Evolutionary conservation across 805 yeast genomes (phyloP).

Genomic region (Saccharomycodes ludwigii): DNA sequence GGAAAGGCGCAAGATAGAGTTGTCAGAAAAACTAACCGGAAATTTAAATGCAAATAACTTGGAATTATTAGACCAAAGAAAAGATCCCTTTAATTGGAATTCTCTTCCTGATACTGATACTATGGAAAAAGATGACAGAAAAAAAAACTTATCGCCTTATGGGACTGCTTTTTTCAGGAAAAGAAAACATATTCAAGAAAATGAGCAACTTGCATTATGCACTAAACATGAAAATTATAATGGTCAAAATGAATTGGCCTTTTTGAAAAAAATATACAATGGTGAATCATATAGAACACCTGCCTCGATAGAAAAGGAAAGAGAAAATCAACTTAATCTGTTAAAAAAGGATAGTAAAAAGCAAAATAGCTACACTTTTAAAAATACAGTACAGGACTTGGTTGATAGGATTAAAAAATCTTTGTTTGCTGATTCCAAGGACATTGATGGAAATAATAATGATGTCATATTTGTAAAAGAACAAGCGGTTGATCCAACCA

Average conservation of each 20-base stretch:
- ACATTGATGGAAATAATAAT: conserved; percentile 1
- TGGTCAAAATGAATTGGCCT: conserved; percentile 17
- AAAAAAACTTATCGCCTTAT: conserved; percentile 16
- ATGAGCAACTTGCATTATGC: conserved; percentile 1
- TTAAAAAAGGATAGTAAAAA: conserved; percentile 12
- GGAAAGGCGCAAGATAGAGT: conserved; percentile 5
- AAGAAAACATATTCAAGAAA: conserved; percentile 6
- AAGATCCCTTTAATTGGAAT: conserved; percentile 22
- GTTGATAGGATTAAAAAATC: conserved; percentile 4
- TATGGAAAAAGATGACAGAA: conserved; percentile 18
- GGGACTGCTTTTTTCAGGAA: conserved; percentile 26
- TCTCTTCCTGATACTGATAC: conserved; percentile 21
- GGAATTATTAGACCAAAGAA: conserved; percentile 8
- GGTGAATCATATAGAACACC: conserved; percentile 26
- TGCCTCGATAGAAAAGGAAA: conserved; percentile 15
- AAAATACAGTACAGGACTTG: conserved; percentile 5
- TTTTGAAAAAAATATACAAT: conserved; percentile 22
- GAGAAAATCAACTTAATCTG: conserved; percentile 14
- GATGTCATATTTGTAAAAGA: conserved; percentile 13
- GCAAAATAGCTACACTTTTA: conserved; percentile 8
- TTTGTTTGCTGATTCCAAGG: conserved; percentile 1
- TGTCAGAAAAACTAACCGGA: conserved; percentile 5
- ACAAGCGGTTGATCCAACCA: conserved; percentile 9
- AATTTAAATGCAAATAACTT: conserved; percentile 3
- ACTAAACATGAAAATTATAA: conserved; percentile 8